Conservation (phyloP, 1,284 basidiomycete species). For the Microbotryum silenes-acaulis region DNA sequence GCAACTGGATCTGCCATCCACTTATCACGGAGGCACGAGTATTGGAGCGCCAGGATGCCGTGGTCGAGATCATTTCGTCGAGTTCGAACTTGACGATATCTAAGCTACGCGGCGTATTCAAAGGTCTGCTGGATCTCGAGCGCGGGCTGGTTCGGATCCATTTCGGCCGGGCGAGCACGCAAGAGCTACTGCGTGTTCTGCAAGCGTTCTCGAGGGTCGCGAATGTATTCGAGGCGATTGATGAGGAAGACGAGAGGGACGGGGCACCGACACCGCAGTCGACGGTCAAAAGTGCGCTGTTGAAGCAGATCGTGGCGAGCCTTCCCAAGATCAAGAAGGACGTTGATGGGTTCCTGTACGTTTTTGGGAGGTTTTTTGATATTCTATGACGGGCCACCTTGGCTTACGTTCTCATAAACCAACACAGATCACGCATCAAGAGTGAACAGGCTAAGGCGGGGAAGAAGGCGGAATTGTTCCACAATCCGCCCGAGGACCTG, state of each 20-base stretch:
- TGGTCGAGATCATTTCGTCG: constrained; percentile 64
- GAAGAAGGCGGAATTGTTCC: constrained; percentile 60
- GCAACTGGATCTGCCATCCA: constrained; percentile 79
- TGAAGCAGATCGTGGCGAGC: constrained; percentile 63
- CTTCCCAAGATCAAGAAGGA: constrained; percentile 59
- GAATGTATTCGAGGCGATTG: constrained; percentile 52
- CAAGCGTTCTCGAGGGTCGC: constrained; percentile 66
- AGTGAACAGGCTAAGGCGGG: constrained; percentile 61
- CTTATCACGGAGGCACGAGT: constrained; percentile 64
- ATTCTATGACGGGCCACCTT: too few relatives aligned
- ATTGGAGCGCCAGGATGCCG: constrained; percentile 64
- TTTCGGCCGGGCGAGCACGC: constrained; percentile 71
- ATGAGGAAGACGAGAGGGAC: constrained; percentile 31
- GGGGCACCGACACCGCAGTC: constrained; percentile 21
- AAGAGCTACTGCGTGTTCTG: constrained; percentile 71
- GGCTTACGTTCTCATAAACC: too few relatives aligned
- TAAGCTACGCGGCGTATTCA: constrained; percentile 62
- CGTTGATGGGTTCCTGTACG: constrained; percentile 52
- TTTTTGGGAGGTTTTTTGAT: constrained; percentile 10
- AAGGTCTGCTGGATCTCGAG: constrained; percentile 75
- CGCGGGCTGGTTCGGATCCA: constrained; percentile 81
- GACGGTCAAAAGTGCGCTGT: constrained; percentile 56
- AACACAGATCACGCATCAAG: constrained; percentile 44
- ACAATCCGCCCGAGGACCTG: constrained; percentile 26
- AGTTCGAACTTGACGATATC: constrained; percentile 46